Evolutionary conservation across 306 rosid species (phyloP), one percentile per base, ranked within the genome.

Genomic region (Dicorynia guianensis): DNA sequence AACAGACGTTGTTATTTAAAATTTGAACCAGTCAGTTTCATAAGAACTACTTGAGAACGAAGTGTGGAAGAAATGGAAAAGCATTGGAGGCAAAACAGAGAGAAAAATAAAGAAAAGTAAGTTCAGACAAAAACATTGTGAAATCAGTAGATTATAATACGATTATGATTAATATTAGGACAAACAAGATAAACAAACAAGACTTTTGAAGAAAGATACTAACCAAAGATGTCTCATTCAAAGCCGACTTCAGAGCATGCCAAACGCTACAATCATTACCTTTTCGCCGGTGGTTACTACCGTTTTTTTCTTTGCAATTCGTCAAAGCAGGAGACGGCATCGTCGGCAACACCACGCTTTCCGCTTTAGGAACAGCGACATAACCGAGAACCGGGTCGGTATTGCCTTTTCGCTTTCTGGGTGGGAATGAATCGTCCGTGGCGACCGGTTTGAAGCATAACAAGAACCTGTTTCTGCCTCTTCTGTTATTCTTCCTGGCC

Each of bases 151-250:
- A 36, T 7, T 61, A 8, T 7, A 38, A 7, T 35, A 17, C 3
- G 59, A 17, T 6, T 18, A 53, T 53, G 6, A 0, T 44, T 46
- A 65, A 44, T 55, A 65, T 46, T 46, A 25, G 7, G 71, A 13
- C 53, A 20, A 30, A 1, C 14, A 47, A 3, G 40, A 40, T 15
- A 1, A 2, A 43, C 11, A 64, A 11, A 64, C 19, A 15, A 11
- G 42, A 42, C 30, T 17, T 64, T 54, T 12, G 18, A 18, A 38
- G 49, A 13, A 11, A 9, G 15, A 25, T 13, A 4, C 75, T 36
- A 63, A 81, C 87, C 87, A 80, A 80, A 19, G 66, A 4, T 20
- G 80, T 47, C 42, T 63, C 71, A 55, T 54, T 72, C 18, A 80
- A 67, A 12, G 77, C 71, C 44, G 58, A 42, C 18, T 72, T 12